Percentiles rank a stretch among this genome's conserved stretches.
Conservation (phyloP, 345 rosid genomes). For the Eucalyptus pauciflora region DNA sequence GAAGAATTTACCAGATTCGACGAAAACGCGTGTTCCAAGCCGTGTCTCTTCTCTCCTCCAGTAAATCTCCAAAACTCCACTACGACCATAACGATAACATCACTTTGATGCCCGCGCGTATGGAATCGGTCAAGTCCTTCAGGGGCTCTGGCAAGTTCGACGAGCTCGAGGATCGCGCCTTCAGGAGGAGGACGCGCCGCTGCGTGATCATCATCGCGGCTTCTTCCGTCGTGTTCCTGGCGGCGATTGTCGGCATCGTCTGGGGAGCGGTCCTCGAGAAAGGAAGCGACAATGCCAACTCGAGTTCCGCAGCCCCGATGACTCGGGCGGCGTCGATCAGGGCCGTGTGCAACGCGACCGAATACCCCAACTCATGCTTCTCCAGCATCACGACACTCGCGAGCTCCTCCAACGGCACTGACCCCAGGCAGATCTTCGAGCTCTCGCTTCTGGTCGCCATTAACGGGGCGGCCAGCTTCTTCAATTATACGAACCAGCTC, state of each 20-base stretch:
- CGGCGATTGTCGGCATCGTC: background rate
- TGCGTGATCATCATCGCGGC: background rate
- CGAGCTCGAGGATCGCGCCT: slow-evolving; percentile 1
- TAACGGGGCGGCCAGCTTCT: slow-evolving; percentile 23
- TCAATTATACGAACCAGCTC: slow-evolving; percentile 18
- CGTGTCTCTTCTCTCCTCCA: background rate
- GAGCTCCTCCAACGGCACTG: background rate
- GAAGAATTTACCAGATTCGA: background rate
- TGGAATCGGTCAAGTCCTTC: background rate
- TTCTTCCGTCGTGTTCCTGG: background rate
- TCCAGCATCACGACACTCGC: slow-evolving; percentile 6
- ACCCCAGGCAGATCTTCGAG: slow-evolving; percentile 38
- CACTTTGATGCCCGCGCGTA: background rate
- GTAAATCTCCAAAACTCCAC: background rate
- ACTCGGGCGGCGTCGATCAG: slow-evolving; percentile 1
- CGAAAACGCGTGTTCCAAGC: background rate
- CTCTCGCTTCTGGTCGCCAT: slow-evolving; percentile 43
- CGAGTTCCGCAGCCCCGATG: background rate
- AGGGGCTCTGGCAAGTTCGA: slow-evolving; percentile 4
- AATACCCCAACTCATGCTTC: slow-evolving; percentile 10
- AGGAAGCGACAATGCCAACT: background rate
- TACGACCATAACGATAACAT: background rate
- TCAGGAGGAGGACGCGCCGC: background rate
- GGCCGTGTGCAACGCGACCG: slow-evolving; percentile 8
- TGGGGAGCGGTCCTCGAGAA: background rate